A percentile compares a stretch with the other conserved stretches of the same genome.
These are phyloP conservation scores for Nannochloropsis gaditana DNA, from an alignment of 108 stramenopile genomes.

Conservation along the genomic window DNA sequence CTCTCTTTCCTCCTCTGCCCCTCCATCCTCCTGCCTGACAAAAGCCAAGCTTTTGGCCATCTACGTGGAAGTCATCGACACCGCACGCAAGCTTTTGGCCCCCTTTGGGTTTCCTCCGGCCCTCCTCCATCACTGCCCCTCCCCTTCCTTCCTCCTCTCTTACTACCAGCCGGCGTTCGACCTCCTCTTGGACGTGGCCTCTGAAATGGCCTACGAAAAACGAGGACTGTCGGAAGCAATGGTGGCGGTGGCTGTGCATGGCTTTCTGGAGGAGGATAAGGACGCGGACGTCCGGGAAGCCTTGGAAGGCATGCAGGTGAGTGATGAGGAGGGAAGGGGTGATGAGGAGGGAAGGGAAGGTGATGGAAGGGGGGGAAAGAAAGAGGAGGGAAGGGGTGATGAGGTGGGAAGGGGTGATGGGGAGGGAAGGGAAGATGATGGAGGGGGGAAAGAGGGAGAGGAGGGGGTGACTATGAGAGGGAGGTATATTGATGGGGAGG, in stretches of 20 bases:
- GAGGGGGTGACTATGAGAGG: not conserved
- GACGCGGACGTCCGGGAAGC: not conserved
- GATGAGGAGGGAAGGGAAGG: too few species aligned
- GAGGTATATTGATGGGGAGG: too few species aligned
- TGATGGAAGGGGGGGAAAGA: too few species aligned
- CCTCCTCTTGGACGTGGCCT: not conserved
- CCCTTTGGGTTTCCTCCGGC: not conserved
- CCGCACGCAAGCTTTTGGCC: not conserved
- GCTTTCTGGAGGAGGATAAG: not conserved
- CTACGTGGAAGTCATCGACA: not conserved
- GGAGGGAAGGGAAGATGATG: not conserved
- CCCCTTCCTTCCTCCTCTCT: not conserved
- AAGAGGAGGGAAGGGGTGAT: too few species aligned
- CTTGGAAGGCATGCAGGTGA: not conserved
- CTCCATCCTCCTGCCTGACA: not conserved
- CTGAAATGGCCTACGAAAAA: not conserved
- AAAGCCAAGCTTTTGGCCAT: not conserved
- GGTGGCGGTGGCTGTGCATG: not conserved
- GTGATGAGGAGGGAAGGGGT: too few species aligned
- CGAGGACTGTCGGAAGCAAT: not conserved
- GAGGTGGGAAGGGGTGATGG: too few species aligned
- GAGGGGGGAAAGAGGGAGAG: not conserved
- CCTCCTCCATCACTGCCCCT: constrained; percentile 2
- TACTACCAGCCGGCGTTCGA: not conserved
- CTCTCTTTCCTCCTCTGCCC: not conserved